Base-by-base conservation (phyloP, 2,329 filamentous ascomycete genomes). In the Massarina eburnea region DNA sequence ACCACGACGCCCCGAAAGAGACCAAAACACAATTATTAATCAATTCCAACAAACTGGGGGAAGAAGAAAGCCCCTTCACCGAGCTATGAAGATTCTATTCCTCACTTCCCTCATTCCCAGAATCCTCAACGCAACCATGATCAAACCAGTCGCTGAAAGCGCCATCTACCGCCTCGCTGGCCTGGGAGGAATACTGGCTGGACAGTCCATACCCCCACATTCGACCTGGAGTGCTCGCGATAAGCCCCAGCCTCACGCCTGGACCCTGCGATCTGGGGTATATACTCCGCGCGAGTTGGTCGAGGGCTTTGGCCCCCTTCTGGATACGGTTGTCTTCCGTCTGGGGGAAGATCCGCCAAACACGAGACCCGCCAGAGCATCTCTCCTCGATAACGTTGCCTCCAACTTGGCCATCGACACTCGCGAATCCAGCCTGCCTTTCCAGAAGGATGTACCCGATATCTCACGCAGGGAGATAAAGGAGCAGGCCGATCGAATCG, bases 401-500 rank as follows among this genome's bases (percentile, higher is more conserved):
- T 26, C 37, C 21, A 39, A 39, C 37, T 24, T 39, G 4, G 37
- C 37, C 6, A 21, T 19, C 37, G 22, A 39, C 21, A 39, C 37
- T 15, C 37, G 37, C 21, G 37, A 39, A 22, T 38, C 35, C 18
- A 39, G 14, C 37, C 20, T 39, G 20, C n/a, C 37, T 21, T 24
- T 19, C 15, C 15, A 19, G 17, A 37, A 37, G 19, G 8, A 24
- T 24, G 19, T 24, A 12, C 18, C 35, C 35, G 35, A 38, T 21
- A 8, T 22, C 14, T 38, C 35, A 10, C 35, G 35, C 18, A 22
- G 18, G 19, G 43, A 45, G 18, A 26, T 45, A 14, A 34, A 14
- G 12, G 29, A 20, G 12, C 43, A 45, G 27, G 43, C 43, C 21
- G 21, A 17, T 20, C 24, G 29, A 21, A 34, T 45, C 27, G 43